phyloP scores from a whole-genome alignment of 2,329 filamentous ascomycete genomes.

The Rachicladosporium sp. region DNA sequence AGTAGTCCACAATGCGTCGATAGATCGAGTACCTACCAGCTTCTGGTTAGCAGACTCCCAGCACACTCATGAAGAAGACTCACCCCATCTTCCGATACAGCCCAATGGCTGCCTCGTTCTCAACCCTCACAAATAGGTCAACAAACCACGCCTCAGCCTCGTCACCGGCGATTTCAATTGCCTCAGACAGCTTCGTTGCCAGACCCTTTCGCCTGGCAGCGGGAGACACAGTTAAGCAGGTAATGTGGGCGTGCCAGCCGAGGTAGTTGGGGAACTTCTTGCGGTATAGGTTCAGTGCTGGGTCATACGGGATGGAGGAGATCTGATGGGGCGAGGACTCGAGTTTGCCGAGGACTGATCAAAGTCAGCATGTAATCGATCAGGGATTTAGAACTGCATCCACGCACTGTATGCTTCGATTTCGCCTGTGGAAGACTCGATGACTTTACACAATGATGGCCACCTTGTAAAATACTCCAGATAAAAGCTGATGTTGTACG shows the following conservation, averaged over 20 bases:
- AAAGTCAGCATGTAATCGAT: slow-evolving; percentile 3
- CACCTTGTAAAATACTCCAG: slow-evolving; percentile 91
- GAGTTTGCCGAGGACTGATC: slow-evolving; percentile 84
- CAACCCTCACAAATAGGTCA: slow-evolving; percentile 82
- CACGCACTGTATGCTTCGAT: slow-evolving; percentile 84
- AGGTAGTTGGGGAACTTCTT: slow-evolving; percentile 56
- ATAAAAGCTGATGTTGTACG: slow-evolving; percentile 92
- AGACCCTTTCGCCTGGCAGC: slow-evolving; percentile 75
- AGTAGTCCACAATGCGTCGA: slow-evolving; percentile 80
- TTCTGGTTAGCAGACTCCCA: not conserved
- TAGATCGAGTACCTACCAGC: slow-evolving; percentile 61
- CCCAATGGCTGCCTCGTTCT: slow-evolving; percentile 74
- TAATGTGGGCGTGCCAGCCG: slow-evolving; percentile 99
- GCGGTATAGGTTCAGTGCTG: slow-evolving; percentile 23
- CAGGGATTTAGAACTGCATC: not conserved
- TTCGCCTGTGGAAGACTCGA: slow-evolving; percentile 73
- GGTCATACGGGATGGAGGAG: slow-evolving; percentile 60
- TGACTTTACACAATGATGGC: slow-evolving; percentile 87
- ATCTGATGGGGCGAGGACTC: slow-evolving; percentile 68
- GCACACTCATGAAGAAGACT: slow-evolving; percentile 13
- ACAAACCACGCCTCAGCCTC: slow-evolving; percentile 85
- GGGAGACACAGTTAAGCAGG: slow-evolving; percentile 83
- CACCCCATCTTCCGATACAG: slow-evolving; percentile 85
- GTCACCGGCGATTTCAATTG: slow-evolving; percentile 72
- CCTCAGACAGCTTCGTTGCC: slow-evolving; percentile 68